Evolutionary conservation across 75 land plant species (phyloP), one percentile per base, ranked within the genome.

Genomic region (Picea glauca): DNA sequence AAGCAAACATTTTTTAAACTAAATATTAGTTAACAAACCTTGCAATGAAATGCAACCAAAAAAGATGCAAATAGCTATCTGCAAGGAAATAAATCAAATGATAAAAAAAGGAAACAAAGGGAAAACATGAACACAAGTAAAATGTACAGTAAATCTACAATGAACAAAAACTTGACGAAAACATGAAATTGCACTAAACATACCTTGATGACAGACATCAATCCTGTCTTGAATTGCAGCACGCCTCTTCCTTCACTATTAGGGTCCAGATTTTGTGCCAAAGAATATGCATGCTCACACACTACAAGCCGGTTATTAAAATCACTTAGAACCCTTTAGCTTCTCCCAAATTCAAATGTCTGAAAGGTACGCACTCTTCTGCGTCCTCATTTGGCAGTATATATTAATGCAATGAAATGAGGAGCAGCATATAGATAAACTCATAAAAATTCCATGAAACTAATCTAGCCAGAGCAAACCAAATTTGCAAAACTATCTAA

Each of bases 171-270:
- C 58, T 20, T 46, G 18, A 80, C 3, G 5, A 58, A 13, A 81
- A 15, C 5, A 64, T 61, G 58, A 50, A 43, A 54, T 73, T 38
- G 58, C 14, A 40, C 60, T 2, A 15, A 17, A 62, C 50, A 18
- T 83, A 96, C 99, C 98, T 90, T 93, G 79, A 97, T 95, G 60
- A 97, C 89, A n/a, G 99, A 95, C 88, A 91, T 90, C 40, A 97
- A 86, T 33, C 98, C 98, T 35, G 98, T 97, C 82, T 95, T 97
- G 92, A 97, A 97, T 72, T 95, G 99, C 58, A 97, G 76, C 30
- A 97, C 98, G 59, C 99, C 99, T 76, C 99, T 88, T 60, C 98
- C 98, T 76, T 91, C 99, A 79, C 99, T 93, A 77, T 91, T 86
- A 21, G 99, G 99, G 75, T 97, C 99, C 90, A 97, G 78, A 76